Conservation (phyloP, 768 basidiomycete species). For the Termitomyces sp. region DNA sequence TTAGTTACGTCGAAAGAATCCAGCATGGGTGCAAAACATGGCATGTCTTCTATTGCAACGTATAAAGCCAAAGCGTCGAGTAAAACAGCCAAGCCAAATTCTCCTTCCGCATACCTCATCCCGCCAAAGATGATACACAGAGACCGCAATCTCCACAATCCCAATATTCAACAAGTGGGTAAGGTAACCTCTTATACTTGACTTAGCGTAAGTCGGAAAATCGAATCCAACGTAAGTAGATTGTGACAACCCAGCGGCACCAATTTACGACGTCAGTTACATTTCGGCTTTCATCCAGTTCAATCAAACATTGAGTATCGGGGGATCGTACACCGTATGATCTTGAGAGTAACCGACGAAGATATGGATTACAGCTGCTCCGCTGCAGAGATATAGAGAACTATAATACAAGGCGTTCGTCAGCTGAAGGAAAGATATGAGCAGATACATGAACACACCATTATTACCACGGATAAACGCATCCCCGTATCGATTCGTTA, state of each 20-base stretch:
- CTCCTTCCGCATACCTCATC: background rate
- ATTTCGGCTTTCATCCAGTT: background rate
- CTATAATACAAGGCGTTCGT: conserved; percentile 39
- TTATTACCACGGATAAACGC: conserved; percentile 95
- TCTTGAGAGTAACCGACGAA: background rate
- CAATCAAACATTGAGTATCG: background rate
- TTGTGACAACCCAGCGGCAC: too few relatives aligned
- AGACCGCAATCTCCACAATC: background rate
- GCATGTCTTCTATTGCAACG: too few relatives aligned
- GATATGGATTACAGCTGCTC: conserved; percentile 42
- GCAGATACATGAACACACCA: conserved; percentile 40
- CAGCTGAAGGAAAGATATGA: background rate
- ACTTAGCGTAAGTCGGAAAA: background rate
- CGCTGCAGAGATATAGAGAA: conserved; percentile 77
- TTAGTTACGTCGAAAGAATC: too few relatives aligned
- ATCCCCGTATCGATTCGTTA: conserved; percentile 91
- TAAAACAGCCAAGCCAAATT: background rate
- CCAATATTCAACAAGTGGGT: background rate
- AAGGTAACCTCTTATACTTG: background rate
- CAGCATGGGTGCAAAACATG: too few relatives aligned
- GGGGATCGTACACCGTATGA: background rate
- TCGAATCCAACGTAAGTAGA: too few relatives aligned
- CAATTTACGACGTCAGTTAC: too few relatives aligned
- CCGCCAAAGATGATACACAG: background rate
- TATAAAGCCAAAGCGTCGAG: too few relatives aligned